Conservation (phyloP, 192 early-diverging fungal species). For the Coemansia sp. region DNA sequence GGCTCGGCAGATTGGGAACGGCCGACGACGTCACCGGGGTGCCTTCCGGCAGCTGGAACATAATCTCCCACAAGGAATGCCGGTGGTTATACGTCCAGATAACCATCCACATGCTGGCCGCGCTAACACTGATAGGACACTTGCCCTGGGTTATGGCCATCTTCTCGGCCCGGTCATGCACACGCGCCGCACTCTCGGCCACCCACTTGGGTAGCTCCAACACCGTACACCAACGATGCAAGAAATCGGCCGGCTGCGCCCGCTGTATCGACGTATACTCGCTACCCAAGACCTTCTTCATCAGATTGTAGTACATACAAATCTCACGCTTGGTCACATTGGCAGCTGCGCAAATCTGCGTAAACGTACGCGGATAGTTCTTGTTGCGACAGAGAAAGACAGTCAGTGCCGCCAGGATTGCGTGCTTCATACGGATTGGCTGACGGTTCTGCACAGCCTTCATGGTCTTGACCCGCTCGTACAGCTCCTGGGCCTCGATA, state of each 20-base stretch:
- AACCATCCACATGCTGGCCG: constrained; percentile 57
- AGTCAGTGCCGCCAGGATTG: constrained; percentile 57
- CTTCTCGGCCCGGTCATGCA: constrained; percentile 54
- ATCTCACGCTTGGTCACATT: constrained; percentile 59
- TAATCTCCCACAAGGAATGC: constrained; percentile 8
- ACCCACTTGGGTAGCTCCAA: constrained; percentile 51
- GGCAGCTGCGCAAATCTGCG: constrained; percentile 57
- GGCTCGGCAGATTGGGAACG: constrained; percentile 11
- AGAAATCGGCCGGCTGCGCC: constrained; percentile 39
- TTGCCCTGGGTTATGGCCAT: constrained; percentile 58
- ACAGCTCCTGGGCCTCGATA: constrained; percentile 34
- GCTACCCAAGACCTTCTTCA: constrained; percentile 50
- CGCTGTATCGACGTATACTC: constrained; percentile 45
- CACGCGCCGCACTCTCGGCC: constrained; percentile 45
- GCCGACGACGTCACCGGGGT: constrained; percentile 26
- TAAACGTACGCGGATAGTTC: constrained; percentile 56
- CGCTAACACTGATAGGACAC: constrained; percentile 58
- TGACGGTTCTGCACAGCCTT: constrained; percentile 63
- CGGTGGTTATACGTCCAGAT: constrained; percentile 55
- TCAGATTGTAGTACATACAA: constrained; percentile 57
- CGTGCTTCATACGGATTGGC: constrained; percentile 56
- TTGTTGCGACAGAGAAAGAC: constrained; percentile 56
- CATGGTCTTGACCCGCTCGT: constrained; percentile 53
- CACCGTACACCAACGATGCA: constrained; percentile 55
- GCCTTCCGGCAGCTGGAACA: constrained; percentile 1